phyloP scores from a whole-genome alignment of 768 basidiomycete species.

The Podaxis carcinomalis region DNA sequence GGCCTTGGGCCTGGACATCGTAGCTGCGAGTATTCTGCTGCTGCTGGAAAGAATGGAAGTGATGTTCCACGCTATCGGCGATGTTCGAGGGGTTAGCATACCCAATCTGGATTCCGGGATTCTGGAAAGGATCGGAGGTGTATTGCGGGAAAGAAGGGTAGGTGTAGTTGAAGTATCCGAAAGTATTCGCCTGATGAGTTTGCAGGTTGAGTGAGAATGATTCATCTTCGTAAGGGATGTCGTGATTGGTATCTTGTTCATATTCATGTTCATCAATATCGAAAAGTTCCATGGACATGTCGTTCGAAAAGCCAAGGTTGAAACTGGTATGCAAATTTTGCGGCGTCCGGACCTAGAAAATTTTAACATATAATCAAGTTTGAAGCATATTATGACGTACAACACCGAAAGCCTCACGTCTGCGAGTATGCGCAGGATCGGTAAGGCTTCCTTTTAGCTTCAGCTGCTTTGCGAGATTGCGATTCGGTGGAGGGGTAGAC shows the following conservation, averaged over 20 bases:
- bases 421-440: conserved; percentile 57
- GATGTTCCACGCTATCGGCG: conserved; percentile 38
- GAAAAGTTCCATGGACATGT: conserved; percentile 54
- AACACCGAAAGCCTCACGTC: conserved; percentile 38
- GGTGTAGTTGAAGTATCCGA: conserved; percentile 29
- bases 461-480: conserved; percentile 46
- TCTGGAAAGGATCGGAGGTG: conserved; percentile 36
- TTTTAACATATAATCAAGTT: conserved; percentile 14
- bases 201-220: conserved; percentile 32
- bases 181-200: conserved; percentile 26
- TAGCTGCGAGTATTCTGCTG: conserved; percentile 10
- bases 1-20: neutral
- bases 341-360: conserved; percentile 28
- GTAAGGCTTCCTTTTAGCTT: conserved; percentile 70
- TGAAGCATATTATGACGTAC: conserved; percentile 25
- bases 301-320: conserved; percentile 33
- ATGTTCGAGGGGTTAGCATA: conserved; percentile 28
- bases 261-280: conserved; percentile 72
- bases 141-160: conserved; percentile 23
- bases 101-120: conserved; percentile 17
- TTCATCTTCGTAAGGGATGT: conserved; percentile 30
- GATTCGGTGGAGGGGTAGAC: conserved; percentile 69
- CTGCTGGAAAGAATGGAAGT: conserved; percentile 34
- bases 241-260: conserved; percentile 32
- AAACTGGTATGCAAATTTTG: conserved; percentile 26